Evolutionary conservation across 495 filamentous ascomycete species (phyloP).

Genomic region (Aspergillus funiculosus): DNA sequence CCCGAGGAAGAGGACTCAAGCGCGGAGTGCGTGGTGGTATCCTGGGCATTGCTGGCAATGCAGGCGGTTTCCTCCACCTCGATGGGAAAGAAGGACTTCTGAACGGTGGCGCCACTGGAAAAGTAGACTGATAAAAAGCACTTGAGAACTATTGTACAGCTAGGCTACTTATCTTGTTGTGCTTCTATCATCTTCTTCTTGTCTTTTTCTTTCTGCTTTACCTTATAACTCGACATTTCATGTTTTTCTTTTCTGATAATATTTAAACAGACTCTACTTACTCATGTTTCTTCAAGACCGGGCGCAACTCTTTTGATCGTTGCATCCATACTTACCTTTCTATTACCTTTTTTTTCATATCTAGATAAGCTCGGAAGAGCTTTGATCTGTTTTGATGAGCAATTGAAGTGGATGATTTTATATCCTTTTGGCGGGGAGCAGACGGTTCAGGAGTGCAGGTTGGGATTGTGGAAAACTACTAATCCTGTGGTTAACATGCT

Average conservation of each 20-base stretch:
- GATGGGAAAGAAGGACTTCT: constrained; percentile 72
- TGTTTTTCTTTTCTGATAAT: constrained; percentile 6
- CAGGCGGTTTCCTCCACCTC: constrained; percentile 65
- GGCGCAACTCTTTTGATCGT: background rate
- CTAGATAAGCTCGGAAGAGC: too few relatives aligned
- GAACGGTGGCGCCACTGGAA: constrained; percentile 56
- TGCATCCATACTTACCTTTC: background rate
- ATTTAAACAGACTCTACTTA: background rate
- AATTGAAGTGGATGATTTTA: constrained; percentile 3
- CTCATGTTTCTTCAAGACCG: constrained; percentile 1
- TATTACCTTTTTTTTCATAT: too few relatives aligned
- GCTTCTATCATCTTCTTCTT: constrained; percentile 26
- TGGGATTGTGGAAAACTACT: background rate
- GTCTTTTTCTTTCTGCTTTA: constrained; percentile 22
- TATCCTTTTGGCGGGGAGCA: background rate
- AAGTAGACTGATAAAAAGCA: constrained; percentile 64
- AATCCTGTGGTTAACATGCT: background rate
- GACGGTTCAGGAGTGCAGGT: background rate
- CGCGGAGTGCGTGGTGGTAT: constrained; percentile 40
- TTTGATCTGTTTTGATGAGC: constrained; percentile 3
- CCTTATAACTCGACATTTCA: constrained; percentile 1
- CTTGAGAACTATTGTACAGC: constrained; percentile 33
- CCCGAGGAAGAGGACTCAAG: constrained; percentile 30
- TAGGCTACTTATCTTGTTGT: constrained; percentile 31
- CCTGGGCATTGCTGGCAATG: constrained; percentile 51